These are phyloP conservation scores for Gossypium trilobum DNA, from an alignment of 441 rosid species.

Conservation along the genomic window DNA sequence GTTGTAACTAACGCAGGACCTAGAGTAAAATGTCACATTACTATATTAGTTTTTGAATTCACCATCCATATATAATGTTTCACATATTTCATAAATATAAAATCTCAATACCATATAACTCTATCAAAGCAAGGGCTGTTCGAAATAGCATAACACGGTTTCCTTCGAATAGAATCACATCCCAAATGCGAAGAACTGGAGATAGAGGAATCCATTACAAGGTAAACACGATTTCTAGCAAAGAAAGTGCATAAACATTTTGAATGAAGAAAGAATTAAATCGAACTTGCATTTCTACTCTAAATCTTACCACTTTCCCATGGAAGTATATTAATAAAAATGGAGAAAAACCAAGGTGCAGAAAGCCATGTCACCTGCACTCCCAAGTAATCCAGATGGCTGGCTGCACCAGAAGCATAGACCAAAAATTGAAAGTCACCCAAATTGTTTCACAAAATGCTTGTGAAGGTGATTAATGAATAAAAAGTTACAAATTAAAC, in stretches of 20 bases:
- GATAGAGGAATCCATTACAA: slow-evolving; percentile 16
- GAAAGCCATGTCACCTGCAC: slow-evolving; percentile 77
- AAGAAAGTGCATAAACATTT: not conserved
- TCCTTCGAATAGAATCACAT: slow-evolving; percentile 68
- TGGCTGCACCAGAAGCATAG: slow-evolving; percentile 58
- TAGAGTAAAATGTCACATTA: slow-evolving; percentile 20
- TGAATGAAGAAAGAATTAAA: not conserved
- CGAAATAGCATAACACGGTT: slow-evolving; percentile 66
- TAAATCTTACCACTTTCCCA: slow-evolving; percentile 67
- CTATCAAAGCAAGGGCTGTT: slow-evolving; percentile 74
- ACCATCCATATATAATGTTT: slow-evolving; percentile 13
- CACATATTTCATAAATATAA: slow-evolving; percentile 16
- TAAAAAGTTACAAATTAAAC: slow-evolving; percentile 28
- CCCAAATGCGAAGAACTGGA: slow-evolving; percentile 76
- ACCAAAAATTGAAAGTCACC: slow-evolving; percentile 35
- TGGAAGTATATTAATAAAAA: slow-evolving; percentile 66
- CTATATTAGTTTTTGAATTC: not conserved
- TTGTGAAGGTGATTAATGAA: slow-evolving; percentile 8
- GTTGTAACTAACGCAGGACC: slow-evolving; percentile 66
- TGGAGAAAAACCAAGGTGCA: slow-evolving; percentile 71
- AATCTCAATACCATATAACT: slow-evolving; percentile 47
- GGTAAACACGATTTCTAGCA: not conserved
- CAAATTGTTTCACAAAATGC: slow-evolving; percentile 21
- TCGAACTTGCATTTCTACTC: slow-evolving; percentile 7
- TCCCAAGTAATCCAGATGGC: slow-evolving; percentile 85